Evolutionary conservation across 495 filamentous ascomycete genomes (phyloP), one percentile per base, ranked within the genome.

Genomic region (Penicillium canescens): DNA sequence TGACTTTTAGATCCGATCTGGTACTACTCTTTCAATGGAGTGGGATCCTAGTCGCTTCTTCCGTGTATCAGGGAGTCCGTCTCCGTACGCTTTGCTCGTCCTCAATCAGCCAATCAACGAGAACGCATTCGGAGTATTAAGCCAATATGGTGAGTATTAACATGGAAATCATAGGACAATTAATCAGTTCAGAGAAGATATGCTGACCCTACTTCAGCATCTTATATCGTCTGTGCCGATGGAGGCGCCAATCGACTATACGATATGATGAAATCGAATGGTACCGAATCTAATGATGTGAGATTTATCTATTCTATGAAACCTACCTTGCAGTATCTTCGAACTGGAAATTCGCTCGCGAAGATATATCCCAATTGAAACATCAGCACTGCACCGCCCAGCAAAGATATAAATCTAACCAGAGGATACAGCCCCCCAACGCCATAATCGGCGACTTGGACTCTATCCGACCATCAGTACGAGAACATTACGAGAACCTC

Each of bases 371-470:
- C 20, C 33, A 41, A 5, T 7, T 0, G 7, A 31, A 31, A 13
- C 18, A 24, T 28, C 49, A 51, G 3, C 28, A 23, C 20, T 10
- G 26, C 34, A 51, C 3, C n/a, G 33, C 11, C 13, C 8, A 50
- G 20, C 16, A 18, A 47, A 14, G 14, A 7, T 16, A 41, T 9
- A 12, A 35, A n/a, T n/a, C 39, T 51, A 21, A 51, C 33, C 39
- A 35, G 18, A 42, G 4, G 44, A 21, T 18, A 20, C 28, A 79
- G 74, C 62, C 86, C 39, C 89, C 93, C 0, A 63, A 84, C 57
- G 66, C 74, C 38, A 91, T 98, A 50, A 82, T 91, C 57, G 94
- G 94, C 46, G 94, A 98, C 62, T 77, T 98, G 2, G 94, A 98
- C 76, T 96, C 91, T 13, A 72, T 97, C 14, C 70, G 65, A 3